Evolutionary conservation across 225 moss, liverwort and hornwort genomes (phyloP).

Genomic region (Polytrichum commune): DNA sequence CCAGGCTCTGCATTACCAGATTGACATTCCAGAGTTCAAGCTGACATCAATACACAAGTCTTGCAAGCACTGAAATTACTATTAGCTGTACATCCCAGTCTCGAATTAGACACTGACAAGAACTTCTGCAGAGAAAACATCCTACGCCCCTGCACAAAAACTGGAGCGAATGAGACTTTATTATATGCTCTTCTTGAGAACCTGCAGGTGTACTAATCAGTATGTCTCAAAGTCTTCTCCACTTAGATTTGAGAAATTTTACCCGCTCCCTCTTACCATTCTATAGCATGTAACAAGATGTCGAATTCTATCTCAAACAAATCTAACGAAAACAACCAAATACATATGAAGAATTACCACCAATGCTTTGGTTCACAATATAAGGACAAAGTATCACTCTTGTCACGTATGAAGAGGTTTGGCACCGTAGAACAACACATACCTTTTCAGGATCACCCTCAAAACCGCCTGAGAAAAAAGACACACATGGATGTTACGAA

Average conservation of each 20-base stretch:
- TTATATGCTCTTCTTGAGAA: not conserved
- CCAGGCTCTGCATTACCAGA: slow-evolving; percentile 24
- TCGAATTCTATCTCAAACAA: too few species aligned
- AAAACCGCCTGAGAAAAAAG: slow-evolving; percentile 41
- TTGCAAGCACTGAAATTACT: not conserved
- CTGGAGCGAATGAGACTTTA: not conserved
- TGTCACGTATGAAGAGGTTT: too few species aligned
- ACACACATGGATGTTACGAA: slow-evolving; percentile 7
- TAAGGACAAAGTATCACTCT: too few species aligned
- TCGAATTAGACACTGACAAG: not conserved
- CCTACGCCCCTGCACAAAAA: not conserved
- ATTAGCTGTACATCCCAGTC: not conserved
- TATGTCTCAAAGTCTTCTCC: too few species aligned
- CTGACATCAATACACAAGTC: not conserved
- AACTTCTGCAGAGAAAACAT: not conserved
- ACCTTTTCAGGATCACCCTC: slow-evolving; percentile 54
- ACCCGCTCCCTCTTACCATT: too few species aligned
- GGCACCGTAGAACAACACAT: slow-evolving; percentile 6
- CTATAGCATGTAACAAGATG: too few species aligned
- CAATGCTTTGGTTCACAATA: too few species aligned
- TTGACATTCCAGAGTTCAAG: too few species aligned
- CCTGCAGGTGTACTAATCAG: too few species aligned
- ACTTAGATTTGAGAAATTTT: too few species aligned
- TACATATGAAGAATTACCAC: too few species aligned
- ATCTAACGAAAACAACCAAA: too few species aligned